phyloP scores from a whole-genome alignment of 108 stramenopile species.

The Skeletonema potamos region DNA sequence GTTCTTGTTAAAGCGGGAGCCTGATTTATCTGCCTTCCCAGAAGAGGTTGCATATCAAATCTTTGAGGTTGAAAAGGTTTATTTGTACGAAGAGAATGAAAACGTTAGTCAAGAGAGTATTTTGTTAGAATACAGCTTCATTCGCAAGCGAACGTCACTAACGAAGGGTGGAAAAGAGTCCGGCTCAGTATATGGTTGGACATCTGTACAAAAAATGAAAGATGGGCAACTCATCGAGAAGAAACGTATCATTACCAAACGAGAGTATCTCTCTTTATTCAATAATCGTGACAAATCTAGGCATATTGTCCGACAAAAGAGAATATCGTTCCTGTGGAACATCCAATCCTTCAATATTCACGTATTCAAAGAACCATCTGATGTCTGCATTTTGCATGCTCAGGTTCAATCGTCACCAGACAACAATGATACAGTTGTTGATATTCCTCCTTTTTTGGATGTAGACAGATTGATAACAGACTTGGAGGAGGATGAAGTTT shows the following conservation, averaged over 20 bases:
- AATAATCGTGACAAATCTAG: slow-evolving; percentile 62
- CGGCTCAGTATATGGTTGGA: slow-evolving; percentile 72
- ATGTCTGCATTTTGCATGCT: slow-evolving; percentile 80
- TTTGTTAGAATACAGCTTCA: slow-evolving; percentile 70
- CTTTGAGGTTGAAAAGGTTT: slow-evolving; percentile 80
- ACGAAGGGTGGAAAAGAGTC: slow-evolving; percentile 32
- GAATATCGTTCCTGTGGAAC: slow-evolving; percentile 80
- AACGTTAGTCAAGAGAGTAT: slow-evolving; percentile 19
- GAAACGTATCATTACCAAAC: slow-evolving; percentile 75
- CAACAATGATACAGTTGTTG: slow-evolving; percentile 55
- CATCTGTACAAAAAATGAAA: slow-evolving; percentile 55
- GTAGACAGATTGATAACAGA: slow-evolving; percentile 47
- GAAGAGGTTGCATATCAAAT: slow-evolving; percentile 60
- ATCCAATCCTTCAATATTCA: slow-evolving; percentile 75
- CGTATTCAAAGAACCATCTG: slow-evolving; percentile 60
- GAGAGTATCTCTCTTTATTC: slow-evolving; percentile 72
- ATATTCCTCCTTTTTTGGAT: slow-evolving; percentile 73
- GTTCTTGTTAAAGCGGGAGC: slow-evolving; percentile 60
- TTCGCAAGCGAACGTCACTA: slow-evolving; percentile 66
- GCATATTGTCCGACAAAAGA: slow-evolving; percentile 73
- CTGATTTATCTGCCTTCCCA: slow-evolving; percentile 59
- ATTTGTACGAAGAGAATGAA: slow-evolving; percentile 37
- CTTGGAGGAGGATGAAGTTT: slow-evolving; percentile 49
- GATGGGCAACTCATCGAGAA: slow-evolving; percentile 72
- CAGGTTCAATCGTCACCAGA: slow-evolving; percentile 44